Evolutionary conservation across 1,139 yeast species (phyloP).

Genomic region (Pichia sp.): DNA sequence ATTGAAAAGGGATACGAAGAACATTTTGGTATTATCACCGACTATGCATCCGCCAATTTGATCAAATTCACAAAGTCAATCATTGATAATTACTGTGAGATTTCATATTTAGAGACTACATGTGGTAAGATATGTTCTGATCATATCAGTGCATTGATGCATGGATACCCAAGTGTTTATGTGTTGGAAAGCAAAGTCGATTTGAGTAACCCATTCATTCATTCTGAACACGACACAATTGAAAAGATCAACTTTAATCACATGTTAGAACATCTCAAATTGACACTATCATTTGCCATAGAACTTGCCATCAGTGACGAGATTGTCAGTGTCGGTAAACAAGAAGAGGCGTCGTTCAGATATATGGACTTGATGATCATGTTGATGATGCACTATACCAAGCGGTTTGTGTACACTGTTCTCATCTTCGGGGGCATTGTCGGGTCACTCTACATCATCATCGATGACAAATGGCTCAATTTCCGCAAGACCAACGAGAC

Average conservation of each 20-base stretch:
- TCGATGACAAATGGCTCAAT: conserved; percentile 4
- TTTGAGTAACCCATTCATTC: conserved; percentile 66
- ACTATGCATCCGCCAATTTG: conserved; percentile 61
- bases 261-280: conserved; percentile 73
- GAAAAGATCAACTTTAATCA: conserved; percentile 78
- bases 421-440: conserved; percentile 14
- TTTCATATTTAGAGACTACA: conserved; percentile 68
- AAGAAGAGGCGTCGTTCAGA: conserved; percentile 16
- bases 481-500: no score
- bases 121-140: conserved; percentile 97
- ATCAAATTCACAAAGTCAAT: conserved; percentile 62
- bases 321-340: neutral
- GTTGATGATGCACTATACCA: conserved; percentile 21
- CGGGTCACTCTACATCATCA: conserved; percentile 8
- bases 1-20: conserved; percentile 57
- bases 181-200: conserved; percentile 75
- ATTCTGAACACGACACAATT: conserved; percentile 75
- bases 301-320: conserved; percentile 46
- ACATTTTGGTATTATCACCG: conserved; percentile 78
- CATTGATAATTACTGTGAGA: conserved; percentile 58
- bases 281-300: conserved; percentile 66
- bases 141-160: conserved; percentile 81
- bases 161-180: conserved; percentile 82
- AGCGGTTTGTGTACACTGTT: conserved; percentile 16
- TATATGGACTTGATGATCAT: conserved; percentile 22